phyloP scores from a whole-genome alignment of 139 green algal genomes.

The Ulvella scutata region DNA sequence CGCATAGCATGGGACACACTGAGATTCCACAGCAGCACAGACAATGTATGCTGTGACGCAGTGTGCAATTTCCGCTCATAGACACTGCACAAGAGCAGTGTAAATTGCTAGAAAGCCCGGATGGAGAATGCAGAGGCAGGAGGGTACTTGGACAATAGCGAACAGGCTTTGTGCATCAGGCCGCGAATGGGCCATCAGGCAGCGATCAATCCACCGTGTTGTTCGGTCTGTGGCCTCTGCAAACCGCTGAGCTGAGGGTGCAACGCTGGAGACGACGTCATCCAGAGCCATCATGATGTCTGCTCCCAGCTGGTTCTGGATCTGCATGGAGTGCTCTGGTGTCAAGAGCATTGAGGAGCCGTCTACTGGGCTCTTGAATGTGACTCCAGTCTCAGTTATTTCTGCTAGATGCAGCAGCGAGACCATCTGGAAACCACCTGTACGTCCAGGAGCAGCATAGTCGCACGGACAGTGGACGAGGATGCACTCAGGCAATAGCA shows the following conservation, averaged over 20 bases:
- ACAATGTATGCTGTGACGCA: too few species aligned
- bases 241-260: constrained; percentile 38
- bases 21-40: too few species aligned
- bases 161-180: constrained; percentile 82
- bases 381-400: constrained; percentile 77
- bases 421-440: constrained; percentile 49
- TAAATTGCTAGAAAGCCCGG: neutral
- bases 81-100: too few species aligned
- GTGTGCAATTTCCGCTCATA: too few species aligned
- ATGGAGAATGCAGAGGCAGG: neutral
- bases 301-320: constrained; percentile 72
- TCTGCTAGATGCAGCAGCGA: constrained; percentile 76
- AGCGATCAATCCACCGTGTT: constrained; percentile 88
- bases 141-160: constrained; percentile 54
- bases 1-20: too few species aligned
- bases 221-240: constrained; percentile 84
- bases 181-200: constrained; percentile 71
- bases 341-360: constrained; percentile 84
- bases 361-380: constrained; percentile 66
- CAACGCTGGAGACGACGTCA: constrained; percentile 71
- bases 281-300: constrained; percentile 97
- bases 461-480: neutral
- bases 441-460: neutral
- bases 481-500: neutral
- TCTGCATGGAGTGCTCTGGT: constrained; percentile 79